phyloP scores from a whole-genome alignment of 495 filamentous ascomycete species.

The Penicillium malachiteum region DNA sequence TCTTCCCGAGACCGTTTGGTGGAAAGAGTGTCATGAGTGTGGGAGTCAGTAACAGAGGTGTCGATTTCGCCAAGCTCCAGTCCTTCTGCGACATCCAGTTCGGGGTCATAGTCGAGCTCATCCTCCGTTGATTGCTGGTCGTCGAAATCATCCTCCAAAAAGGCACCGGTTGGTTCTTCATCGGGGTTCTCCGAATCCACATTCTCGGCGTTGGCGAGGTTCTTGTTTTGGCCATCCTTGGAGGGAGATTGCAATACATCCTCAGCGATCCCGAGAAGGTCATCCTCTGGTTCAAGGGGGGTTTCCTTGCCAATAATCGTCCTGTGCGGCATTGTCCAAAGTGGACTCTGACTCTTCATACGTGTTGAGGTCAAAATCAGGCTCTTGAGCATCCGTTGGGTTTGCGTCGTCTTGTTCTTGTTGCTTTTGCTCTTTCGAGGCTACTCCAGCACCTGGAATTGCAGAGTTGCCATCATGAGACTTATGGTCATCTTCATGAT shows the following conservation, averaged over 20 bases:
- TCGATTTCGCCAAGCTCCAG: conserved; percentile 24
- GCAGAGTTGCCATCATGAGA: neutral
- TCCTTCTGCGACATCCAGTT: conserved; percentile 18
- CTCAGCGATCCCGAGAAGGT: conserved; percentile 33
- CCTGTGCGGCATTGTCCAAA: conserved; percentile 11
- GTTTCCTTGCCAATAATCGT: conserved; percentile 13
- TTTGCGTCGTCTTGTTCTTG: conserved; percentile 14
- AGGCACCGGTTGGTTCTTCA: conserved; percentile 7
- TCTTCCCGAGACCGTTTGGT: conserved; percentile 32
- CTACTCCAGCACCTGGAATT: conserved; percentile 1
- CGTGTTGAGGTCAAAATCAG: conserved; percentile 14
- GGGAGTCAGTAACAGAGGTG: conserved; percentile 19
- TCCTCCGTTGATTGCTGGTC: conserved; percentile 26
- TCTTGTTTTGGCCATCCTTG: conserved; percentile 14
- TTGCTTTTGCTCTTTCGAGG: conserved; percentile 13
- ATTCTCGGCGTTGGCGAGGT: conserved; percentile 23
- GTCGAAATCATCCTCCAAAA: conserved; percentile 17
- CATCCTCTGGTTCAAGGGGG: conserved; percentile 27
- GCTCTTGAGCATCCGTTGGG: conserved; percentile 16
- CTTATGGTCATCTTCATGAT: conserved; percentile 4
- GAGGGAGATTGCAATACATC: conserved; percentile 30
- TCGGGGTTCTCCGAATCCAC: conserved; percentile 15
- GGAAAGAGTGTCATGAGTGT: conserved; percentile 17
- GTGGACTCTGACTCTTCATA: conserved; percentile 16
- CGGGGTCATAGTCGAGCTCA: conserved; percentile 19